phyloP scores from a whole-genome alignment of 306 rosid genomes.

The Ormosia semicastrata region DNA sequence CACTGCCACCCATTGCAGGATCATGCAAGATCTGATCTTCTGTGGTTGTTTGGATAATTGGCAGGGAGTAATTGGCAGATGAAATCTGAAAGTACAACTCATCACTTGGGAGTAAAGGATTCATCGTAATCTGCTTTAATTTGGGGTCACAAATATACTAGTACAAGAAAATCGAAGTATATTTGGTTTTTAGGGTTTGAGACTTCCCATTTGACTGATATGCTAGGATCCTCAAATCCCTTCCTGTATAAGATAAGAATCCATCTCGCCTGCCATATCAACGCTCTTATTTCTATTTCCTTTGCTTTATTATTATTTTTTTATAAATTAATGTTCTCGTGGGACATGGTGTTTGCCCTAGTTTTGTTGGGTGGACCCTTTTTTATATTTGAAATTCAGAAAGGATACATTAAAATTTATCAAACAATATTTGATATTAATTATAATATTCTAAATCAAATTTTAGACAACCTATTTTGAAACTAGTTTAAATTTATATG shows the following conservation, averaged over 20 bases:
- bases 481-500: neutral
- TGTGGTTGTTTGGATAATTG: neutral
- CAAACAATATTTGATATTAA: neutral
- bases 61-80: neutral
- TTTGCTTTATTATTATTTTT: neutral
- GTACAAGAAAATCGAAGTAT: slow-evolving; percentile 18
- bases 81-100: slow-evolving; percentile 37
- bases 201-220: slow-evolving; percentile 20
- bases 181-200: slow-evolving; percentile 47
- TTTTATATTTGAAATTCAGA: too few relatives aligned
- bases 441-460: neutral
- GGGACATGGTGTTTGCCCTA: slow-evolving; percentile 20
- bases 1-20: neutral
- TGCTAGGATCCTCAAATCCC: slow-evolving; percentile 37
- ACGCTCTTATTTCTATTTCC: neutral
- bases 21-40: slow-evolving; percentile 35
- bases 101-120: slow-evolving; percentile 34
- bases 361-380: too few relatives aligned
- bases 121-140: slow-evolving; percentile 15
- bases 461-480: neutral
- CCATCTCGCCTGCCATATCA: slow-evolving; percentile 23
- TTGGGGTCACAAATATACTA: slow-evolving; percentile 16
- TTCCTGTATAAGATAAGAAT: neutral
- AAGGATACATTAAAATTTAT: too few relatives aligned
- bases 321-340: slow-evolving; percentile 15